Base-by-base conservation (phyloP, 257 asterid species). In the Solanum medicagineum region DNA sequence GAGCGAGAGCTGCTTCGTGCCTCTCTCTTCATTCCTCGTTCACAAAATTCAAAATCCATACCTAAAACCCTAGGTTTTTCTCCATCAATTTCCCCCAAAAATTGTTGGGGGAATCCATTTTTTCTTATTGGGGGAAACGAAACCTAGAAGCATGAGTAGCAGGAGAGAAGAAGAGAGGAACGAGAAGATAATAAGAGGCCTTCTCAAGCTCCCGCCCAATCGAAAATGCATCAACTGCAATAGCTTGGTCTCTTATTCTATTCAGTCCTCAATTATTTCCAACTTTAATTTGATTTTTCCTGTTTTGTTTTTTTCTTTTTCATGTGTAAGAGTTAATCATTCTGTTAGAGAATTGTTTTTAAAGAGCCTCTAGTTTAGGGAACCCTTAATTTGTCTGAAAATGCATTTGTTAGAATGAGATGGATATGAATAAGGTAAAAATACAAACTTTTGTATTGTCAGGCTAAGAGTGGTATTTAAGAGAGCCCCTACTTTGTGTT, bases 181-280 rank as follows among this genome's bases (percentile, higher is more conserved):
- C 87, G 98, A 96, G 92, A 96, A 95, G 95, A 91, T 95, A 84
- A 94, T 96, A 40, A 90, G 98, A 87, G 99, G 99, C 26, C 97
- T 96, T 55, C 90, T 96, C 94, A 96, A 96, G 92, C 98, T 96
- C 87, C 99, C 98, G 81, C 99, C 98, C 66, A 96, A 96, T 92
- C 95, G 98, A 80, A 89, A 96, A 85, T 96, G 99, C 95, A 93
- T 96, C 54, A 96, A 96, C 93, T 96, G 98, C 91, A 94, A 96
- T 92, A 91, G 93, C 91, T 88, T 93, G 99, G 99, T 95, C 86
- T 20, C 62, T 55, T 47, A 51, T 81, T 7, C 26, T 79, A 17
- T 36, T 49, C 59, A 42, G 62, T 32, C 44, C 12, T 44, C 26
- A 32, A 42, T 73, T 10, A 20, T 71, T 20, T 17, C 10, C 53